Percentiles rank a stretch among this genome's conserved stretches.
Evolutionary conservation across 2,329 filamentous ascomycete genomes (phyloP).

Genomic region (Coniochaeta prunicola): DNA sequence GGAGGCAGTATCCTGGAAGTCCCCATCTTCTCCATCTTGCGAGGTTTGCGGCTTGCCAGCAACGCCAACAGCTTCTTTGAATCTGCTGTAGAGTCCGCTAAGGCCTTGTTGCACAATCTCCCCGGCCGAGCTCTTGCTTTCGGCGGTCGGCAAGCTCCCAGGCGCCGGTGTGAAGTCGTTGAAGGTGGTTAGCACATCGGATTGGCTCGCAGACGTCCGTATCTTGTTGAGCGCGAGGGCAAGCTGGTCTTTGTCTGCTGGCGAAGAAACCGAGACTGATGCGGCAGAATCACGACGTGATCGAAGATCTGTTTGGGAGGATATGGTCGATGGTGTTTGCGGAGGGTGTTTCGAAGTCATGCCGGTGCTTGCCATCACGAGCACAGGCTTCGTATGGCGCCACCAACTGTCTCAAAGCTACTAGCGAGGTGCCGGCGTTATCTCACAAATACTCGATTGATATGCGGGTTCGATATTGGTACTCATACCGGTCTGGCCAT

Average conservation of each 20-base stretch:
- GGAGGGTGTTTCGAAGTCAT: conserved; percentile 16
- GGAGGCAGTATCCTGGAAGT: conserved; percentile 33
- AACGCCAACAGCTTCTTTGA: conserved; percentile 74
- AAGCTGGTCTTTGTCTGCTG: conserved; percentile 65
- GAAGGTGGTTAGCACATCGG: conserved; percentile 81
- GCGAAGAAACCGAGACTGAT: conserved; percentile 39
- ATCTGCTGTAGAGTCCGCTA: conserved; percentile 79
- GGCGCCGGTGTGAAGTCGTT: conserved; percentile 80
- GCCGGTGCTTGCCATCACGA: conserved; percentile 22
- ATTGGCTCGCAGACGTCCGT: conserved; percentile 80
- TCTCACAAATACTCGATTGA: not conserved
- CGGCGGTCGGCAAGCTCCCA: conserved; percentile 45
- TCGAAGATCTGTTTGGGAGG: conserved; percentile 17
- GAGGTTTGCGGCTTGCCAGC: conserved; percentile 34
- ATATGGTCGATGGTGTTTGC: conserved; percentile 26
- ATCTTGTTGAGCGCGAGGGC: conserved; percentile 78
- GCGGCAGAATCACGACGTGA: conserved; percentile 31
- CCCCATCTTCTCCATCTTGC: conserved; percentile 29
- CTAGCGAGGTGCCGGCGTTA: not conserved
- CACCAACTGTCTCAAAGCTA: not conserved
- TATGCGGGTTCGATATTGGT: not conserved
- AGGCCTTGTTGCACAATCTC: conserved; percentile 79
- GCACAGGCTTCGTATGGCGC: not conserved
- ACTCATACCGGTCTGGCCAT: not conserved
- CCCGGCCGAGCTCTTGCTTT: conserved; percentile 62